Base-by-base conservation (phyloP, 768 basidiomycete genomes). In the Russula sp. region DNA sequence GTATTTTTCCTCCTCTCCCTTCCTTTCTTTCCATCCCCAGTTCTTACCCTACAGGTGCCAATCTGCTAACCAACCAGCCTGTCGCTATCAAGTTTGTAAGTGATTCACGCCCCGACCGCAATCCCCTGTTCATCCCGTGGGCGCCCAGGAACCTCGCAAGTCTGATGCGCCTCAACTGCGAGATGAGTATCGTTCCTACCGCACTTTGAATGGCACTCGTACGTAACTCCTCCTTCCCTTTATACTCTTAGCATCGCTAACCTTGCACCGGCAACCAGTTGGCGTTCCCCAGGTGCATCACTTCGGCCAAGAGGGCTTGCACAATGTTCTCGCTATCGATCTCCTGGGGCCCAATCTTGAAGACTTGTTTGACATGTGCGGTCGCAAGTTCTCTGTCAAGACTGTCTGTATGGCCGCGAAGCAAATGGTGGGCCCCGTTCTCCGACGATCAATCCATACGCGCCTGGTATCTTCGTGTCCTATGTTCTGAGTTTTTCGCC, bases 321-420 rank as follows among this genome's bases (percentile, higher is more conserved):
- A 99, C 77, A 99, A 99, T 74, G 92, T 91, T 59, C 83, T 92
- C 52, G 90, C 90, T 72, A 90, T 95, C 63, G 96, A 99, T 76
- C 80, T 99, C 35, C 81, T 99, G 14, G 97, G 96, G n/a, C 96
- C 96, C 22, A 96, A 94, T 69, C 77, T 99, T 47, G 96, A 99
- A 75, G 96, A 99, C 72, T 81, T 99, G 38, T 98, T 99, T 71
- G 96, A 98, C 75, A 94, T 97, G 93, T 98, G 95, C 72, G 85
- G 88, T n/a, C 87, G 96, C 67, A 98, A 98, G 76, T 99, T 98
- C 76, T 84, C 84, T 56, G 86, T 96, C 74, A 99, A 99, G 83
- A 98, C 96, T 0, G 96, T 98, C 32, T 97, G 93, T 72, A 93
- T 99, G 96, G 90, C 92, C 55, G 97, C 97, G 18, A 98, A 90